Evolutionary conservation across 371 early-diverging fungal genomes (phyloP), one percentile per base, ranked within the genome.

Genomic region (Mucor irregularis): DNA sequence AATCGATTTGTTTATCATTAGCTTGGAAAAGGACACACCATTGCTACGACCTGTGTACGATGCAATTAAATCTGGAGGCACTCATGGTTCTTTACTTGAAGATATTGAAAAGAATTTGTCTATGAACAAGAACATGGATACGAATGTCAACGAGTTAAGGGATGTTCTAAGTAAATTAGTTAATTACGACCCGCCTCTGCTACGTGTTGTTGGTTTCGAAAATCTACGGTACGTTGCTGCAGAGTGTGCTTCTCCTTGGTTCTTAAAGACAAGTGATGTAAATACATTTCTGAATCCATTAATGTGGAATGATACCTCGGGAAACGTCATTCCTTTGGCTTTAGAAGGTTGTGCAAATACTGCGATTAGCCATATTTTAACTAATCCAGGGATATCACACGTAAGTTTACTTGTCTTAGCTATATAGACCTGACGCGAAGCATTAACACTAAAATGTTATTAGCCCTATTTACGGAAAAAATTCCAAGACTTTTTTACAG

Each of bases 281-380:
- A 8, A n/a, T 11, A 38, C 17, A 2, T 34, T 24, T 2, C 25
- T 53, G 4, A 19, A 43, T 8, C 64, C 58, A 8, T 29, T 58
- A 8, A 49, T 64, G 49, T 64, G 64, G 64, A 34, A 54, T 33
- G 64, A 64, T 45, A 26, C 26, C 0, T 47, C 46, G 0, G 64
- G 64, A 5, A 6, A 49, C 2, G n/a, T 54, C 5, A 49, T 64
- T n/a, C 13, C 22, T 5, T n/a, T 29, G 19, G 59, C 50, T 0
- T 45, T 58, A 19, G 52, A 58, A 37, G 64, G 64, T 29, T 54
- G 44, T 16, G 28, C 39, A n/a, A 42, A 54, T 11, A 37, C 49
- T 24, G 44, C 49, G 5, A 24, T 58, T 21, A 49, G 64, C 16
- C 55, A 58, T 49, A 54, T 64, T 1, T 24, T 64, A 10, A 13